Evolutionary conservation across 108 stramenopile genomes (phyloP).

Genomic region (Nitzschia sp.): DNA sequence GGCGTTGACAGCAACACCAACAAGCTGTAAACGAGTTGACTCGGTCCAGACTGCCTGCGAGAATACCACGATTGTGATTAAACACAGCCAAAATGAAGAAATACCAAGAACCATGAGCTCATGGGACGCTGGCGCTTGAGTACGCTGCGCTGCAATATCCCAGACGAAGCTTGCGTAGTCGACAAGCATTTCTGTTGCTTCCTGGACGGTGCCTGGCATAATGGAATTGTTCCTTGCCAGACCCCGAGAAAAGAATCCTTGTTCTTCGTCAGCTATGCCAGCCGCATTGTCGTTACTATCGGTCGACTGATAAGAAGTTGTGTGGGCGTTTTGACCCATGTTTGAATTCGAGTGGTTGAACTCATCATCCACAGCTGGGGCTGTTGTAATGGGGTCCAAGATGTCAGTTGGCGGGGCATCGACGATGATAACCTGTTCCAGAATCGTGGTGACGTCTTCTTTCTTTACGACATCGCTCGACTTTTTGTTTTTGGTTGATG

Average conservation of each 20-base stretch:
- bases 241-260: background rate
- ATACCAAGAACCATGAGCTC: constrained; percentile 55
- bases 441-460: background rate
- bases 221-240: background rate
- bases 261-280: background rate
- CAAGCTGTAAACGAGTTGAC: constrained; percentile 15
- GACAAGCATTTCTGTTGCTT: background rate
- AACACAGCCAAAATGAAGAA: constrained; percentile 39
- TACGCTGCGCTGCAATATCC: constrained; percentile 55
- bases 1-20: constrained; percentile 66
- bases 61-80: constrained; percentile 49
- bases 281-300: background rate
- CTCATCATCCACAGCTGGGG: background rate
- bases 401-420: background rate
- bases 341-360: background rate
- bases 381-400: background rate
- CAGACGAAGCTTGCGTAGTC: constrained; percentile 44
- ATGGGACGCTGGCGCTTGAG: constrained; percentile 54
- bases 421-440: background rate
- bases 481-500: background rate
- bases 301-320: background rate
- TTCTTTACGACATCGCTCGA: background rate
- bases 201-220: background rate
- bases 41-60: background rate
- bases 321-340: background rate